A percentile compares a stretch with the other conserved stretches of the same genome.
These are phyloP conservation scores for Populus hybrid DNA, from an alignment of 441 rosid genomes.

Conservation along the genomic window DNA sequence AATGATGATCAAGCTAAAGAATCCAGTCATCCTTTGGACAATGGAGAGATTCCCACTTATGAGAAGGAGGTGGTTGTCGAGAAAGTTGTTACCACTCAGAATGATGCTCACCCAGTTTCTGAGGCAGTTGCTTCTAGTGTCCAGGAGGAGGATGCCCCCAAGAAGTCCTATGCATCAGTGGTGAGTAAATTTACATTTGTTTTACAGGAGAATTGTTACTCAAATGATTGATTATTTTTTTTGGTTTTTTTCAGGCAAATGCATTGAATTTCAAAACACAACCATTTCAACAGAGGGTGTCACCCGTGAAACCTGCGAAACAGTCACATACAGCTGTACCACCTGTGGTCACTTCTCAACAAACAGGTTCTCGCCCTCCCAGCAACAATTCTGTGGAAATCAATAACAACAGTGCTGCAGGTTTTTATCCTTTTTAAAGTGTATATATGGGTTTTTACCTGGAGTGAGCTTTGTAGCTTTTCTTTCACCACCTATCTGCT, in stretches of 20 bases:
- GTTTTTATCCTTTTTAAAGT: slow-evolving; percentile 4
- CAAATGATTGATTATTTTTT: slow-evolving; percentile 12
- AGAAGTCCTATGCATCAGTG: slow-evolving; percentile 75
- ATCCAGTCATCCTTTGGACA: slow-evolving; percentile 51
- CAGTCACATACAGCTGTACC: slow-evolving; percentile 27
- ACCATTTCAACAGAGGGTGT: slow-evolving; percentile 44
- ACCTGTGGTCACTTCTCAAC: slow-evolving; percentile 29
- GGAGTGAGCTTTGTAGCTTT: slow-evolving; percentile 17
- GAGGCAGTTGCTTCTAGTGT: slow-evolving; percentile 26
- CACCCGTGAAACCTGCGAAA: slow-evolving; percentile 37
- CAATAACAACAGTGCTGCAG: slow-evolving; percentile 15
- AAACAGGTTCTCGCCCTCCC: not conserved
- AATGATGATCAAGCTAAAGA: slow-evolving; percentile 39
- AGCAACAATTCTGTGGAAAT: slow-evolving; percentile 44
- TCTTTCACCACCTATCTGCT: not conserved
- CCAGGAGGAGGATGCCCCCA: slow-evolving; percentile 68
- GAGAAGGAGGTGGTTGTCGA: slow-evolving; percentile 52
- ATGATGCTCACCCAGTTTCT: slow-evolving; percentile 22
- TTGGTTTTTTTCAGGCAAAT: slow-evolving; percentile 16
- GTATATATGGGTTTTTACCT: not conserved
- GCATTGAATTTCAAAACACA: slow-evolving; percentile 35
- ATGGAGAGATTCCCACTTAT: slow-evolving; percentile 47
- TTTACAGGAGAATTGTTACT: slow-evolving; percentile 36
- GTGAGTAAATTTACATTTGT: slow-evolving; percentile 41
- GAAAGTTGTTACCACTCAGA: slow-evolving; percentile 25